Evolutionary conservation across 176 grass and related monocot species (phyloP), one percentile per base, ranked within the genome.

Genomic region (Zoysia japonica): DNA sequence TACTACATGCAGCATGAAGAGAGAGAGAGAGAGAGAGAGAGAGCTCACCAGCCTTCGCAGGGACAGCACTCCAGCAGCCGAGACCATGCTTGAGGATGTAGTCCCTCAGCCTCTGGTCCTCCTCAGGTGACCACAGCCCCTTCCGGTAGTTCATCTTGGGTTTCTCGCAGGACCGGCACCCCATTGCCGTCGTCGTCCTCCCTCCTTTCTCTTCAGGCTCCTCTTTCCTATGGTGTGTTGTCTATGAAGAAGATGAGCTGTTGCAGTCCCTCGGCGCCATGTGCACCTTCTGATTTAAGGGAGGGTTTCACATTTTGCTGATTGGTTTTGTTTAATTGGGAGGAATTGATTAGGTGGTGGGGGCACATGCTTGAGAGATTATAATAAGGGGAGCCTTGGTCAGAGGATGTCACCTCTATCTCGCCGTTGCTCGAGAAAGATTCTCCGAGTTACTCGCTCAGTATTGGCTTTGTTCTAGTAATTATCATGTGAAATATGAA

Each of bases 121-220:
- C 94, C 59, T 97, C 94, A 35, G 91, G 94, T 17, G 94, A 97
- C 94, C 91, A 97, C 60, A 93, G 71, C 38, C 91, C 94, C 79
- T 91, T 97, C 71, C 79, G 85, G 72, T 88, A 91, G 76, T 75
- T 97, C 94, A 89, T 91, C 83, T 89, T 93, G 0, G 94, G 91
- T 83, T 91, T 97, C 19, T 97, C 91, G 51, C 94, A 93, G 63
- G 82, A 90, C 71, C 87, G 86, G 76, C 91, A 86, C 67, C 89
- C 94, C 94, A 93, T 97, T 38, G 56, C 15, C 28, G 17, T n/a
- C 54, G 7, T 80, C 44, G 28, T 51, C 53, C 17, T 62, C 67
- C 48, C 74, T 65, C 70, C 19, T 20, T 50, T 59, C 7, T 42
- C 5, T 69, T 66, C 66, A 64, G 8, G 5, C 16, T 57, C 19